phyloP scores from a whole-genome alignment of 2,329 filamentous ascomycete genomes.

The Apiospora rasikravindrae region DNA sequence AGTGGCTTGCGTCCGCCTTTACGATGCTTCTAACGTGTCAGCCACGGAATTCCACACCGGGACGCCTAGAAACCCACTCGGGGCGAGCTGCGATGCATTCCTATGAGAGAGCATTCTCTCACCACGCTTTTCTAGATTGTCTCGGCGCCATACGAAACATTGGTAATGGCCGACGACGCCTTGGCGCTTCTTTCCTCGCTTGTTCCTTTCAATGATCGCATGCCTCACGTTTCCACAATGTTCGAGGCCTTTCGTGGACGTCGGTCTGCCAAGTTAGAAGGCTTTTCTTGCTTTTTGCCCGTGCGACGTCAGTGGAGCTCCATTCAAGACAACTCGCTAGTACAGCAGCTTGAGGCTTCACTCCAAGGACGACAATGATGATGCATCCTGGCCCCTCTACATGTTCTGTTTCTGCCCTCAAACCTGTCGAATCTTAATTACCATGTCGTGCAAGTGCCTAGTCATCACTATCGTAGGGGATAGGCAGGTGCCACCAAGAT shows the following conservation, averaged over 20 bases:
- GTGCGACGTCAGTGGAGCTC: slow-evolving; percentile 1
- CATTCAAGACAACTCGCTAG: slow-evolving; percentile 1
- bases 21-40: slow-evolving; percentile 22
- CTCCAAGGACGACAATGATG: background rate
- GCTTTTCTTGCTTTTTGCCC: background rate
- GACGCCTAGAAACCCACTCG: slow-evolving; percentile 2
- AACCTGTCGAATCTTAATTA: background rate
- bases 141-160: slow-evolving; percentile 6
- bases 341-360: background rate
- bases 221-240: slow-evolving; percentile 2
- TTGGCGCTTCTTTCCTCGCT: background rate
- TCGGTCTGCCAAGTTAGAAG: background rate
- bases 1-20: slow-evolving; percentile 1
- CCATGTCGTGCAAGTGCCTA: background rate
- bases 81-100: background rate
- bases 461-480: background rate
- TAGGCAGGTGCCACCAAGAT: slow-evolving; percentile 6
- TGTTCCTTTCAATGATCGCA: background rate
- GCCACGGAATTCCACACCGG: slow-evolving; percentile 23
- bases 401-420: background rate
- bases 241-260: background rate
- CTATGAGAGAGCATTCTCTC: background rate
- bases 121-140: background rate
- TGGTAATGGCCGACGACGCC: background rate
- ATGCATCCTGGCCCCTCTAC: background rate